Base-by-base conservation (phyloP, 2,329 filamentous ascomycete species). In the Coccinonectria pachysandricola region DNA sequence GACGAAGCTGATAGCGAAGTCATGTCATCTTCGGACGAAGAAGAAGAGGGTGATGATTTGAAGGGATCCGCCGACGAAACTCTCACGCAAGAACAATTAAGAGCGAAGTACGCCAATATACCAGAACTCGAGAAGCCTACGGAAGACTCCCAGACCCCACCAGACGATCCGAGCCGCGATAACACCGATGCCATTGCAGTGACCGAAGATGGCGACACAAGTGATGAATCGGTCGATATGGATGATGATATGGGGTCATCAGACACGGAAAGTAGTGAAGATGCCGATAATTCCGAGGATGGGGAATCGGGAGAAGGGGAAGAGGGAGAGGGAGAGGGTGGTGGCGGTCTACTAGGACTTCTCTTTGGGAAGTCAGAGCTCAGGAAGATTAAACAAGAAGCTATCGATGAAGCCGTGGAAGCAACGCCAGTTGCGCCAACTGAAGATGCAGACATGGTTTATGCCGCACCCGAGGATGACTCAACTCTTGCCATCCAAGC, bases 141-240 rank as follows among this genome's bases (percentile, higher is more conserved):
- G 3, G 46, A 48, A 2, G 47, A 53, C 4, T 36, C 9, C 7
- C 46, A 19, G 37, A 43, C 18, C 28, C 42, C 35, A 6, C 28
- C 37, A 4, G 44, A 46, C 17, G 35, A 37, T 32, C 42, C 12
- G 5, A 31, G 23, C 9, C 36, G 27, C 2, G 46, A 43, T 15
- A 45, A 48, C 7, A 43, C 39, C 5, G 39, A 42, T 19, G 40
- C 33, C 6, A 33, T 38, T 2, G 43, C 42, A 12, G 42, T 31
- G 2, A 44, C 41, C 2, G 48, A 45, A 16, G 41, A 39, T 14
- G 35, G 26, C 21, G 71, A 74, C 7, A 73, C 65, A 4, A 71
- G 65, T 21, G 75, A 79, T 37, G 74, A 79, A 45, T 78, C 75
- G 2, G 58, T 78, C 12, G 72, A 77, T 40, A 79, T 79, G 74